A percentile compares a stretch with the other conserved stretches of the same genome.
phyloP scores from a whole-genome alignment of 2,329 filamentous ascomycete genomes.

The Hypoxylon sp. region DNA sequence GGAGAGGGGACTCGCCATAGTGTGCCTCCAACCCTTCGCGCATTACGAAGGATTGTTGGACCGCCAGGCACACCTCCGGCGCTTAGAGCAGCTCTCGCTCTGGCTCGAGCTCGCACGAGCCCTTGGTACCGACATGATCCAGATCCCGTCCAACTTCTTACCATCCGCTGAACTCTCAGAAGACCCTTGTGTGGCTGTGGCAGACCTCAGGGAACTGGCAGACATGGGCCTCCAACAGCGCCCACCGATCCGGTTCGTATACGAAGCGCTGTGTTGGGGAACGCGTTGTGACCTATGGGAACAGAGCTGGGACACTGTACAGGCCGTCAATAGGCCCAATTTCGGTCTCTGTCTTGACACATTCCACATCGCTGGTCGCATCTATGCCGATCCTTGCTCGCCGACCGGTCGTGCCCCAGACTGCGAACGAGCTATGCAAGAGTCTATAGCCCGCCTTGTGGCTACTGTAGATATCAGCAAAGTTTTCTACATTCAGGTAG shows the following conservation, averaged over 20 bases:
- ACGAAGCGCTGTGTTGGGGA: slow-evolving; percentile 80
- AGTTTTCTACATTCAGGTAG: slow-evolving; percentile 82
- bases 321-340: slow-evolving; percentile 74
- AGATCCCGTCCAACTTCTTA: slow-evolving; percentile 80
- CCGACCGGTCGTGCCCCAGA: slow-evolving; percentile 64
- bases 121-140: slow-evolving; percentile 77
- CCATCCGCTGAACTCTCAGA: slow-evolving; percentile 60
- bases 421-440: slow-evolving; percentile 67
- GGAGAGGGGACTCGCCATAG: slow-evolving; percentile 67
- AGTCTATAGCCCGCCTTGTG: slow-evolving; percentile 68
- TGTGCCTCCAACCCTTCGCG: slow-evolving; percentile 81
- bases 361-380: slow-evolving; percentile 79
- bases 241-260: slow-evolving; percentile 75
- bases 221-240: slow-evolving; percentile 72
- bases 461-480: slow-evolving; percentile 70
- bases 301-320: slow-evolving; percentile 75
- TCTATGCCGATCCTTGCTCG: slow-evolving; percentile 76
- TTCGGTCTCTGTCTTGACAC: slow-evolving; percentile 84
- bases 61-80: slow-evolving; percentile 66
- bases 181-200: slow-evolving; percentile 67
- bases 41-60: slow-evolving; percentile 82
- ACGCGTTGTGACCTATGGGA: slow-evolving; percentile 80
- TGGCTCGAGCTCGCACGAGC: slow-evolving; percentile 77
- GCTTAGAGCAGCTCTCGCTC: slow-evolving; percentile 72
- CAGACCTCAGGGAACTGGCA: slow-evolving; percentile 74